phyloP scores from a whole-genome alignment of 208 protist species.

The Acanthamoeba castellanii region DNA sequence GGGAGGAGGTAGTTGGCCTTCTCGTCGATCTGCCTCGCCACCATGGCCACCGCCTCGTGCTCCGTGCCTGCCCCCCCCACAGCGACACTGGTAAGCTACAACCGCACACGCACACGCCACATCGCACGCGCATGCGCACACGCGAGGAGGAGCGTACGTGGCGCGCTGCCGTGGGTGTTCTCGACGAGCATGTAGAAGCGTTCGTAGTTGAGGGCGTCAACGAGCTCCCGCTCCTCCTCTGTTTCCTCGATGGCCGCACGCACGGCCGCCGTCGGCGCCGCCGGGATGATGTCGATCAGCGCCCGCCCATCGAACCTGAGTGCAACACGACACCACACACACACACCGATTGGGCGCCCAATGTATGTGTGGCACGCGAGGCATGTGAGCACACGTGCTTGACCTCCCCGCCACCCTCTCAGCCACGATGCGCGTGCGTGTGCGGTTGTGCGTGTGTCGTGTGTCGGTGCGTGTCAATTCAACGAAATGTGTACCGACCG shows the following conservation, averaged over 20 bases:
- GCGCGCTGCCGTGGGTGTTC: background rate
- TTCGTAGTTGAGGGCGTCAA: conserved; percentile 58
- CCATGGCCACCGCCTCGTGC: conserved; percentile 10
- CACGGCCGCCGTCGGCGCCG: background rate
- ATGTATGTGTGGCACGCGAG: background rate
- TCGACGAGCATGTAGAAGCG: conserved; percentile 47
- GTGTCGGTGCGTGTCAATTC: background rate
- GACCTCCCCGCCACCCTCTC: background rate
- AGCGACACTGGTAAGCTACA: too few species aligned
- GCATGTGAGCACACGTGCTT: background rate
- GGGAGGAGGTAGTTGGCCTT: conserved; percentile 33
- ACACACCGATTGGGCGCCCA: background rate
- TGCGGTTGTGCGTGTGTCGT: background rate
- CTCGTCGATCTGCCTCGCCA: conserved; percentile 24
- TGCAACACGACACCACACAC: background rate
- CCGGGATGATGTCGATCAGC: conserved; percentile 63
- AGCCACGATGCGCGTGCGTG: background rate
- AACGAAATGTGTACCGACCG: conserved; percentile 39
- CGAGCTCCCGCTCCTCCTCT: conserved; percentile 57
- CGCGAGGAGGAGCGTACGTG: background rate
- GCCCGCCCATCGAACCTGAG: conserved; percentile 57
- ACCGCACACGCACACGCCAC: too few species aligned
- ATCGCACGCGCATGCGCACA: too few species aligned
- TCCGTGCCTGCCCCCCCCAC: conserved; percentile 9
- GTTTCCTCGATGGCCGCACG: background rate